Evolutionary conservation across 1,284 basidiomycete genomes (phyloP), one percentile per base, ranked within the genome.

Genomic region (Trichosporon sp.): DNA sequence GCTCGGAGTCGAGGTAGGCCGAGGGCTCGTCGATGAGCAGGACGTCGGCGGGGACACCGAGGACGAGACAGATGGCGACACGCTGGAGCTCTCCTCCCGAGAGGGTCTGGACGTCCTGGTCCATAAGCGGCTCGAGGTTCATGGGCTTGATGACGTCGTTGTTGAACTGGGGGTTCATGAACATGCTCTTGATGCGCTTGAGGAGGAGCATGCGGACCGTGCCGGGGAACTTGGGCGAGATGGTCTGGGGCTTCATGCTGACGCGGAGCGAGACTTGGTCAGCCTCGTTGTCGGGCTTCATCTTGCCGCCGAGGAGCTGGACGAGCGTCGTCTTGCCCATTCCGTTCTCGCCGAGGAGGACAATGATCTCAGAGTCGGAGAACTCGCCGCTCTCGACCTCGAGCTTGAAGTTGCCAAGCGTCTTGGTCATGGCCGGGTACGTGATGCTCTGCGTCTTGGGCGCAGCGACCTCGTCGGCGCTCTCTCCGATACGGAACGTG

Each of bases 251-350:
- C 82, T 98, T 98, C 76, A 97, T 85, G 34, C 92, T 95, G 13
- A 97, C 92, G 7, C 87, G 68, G 67, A 87, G 85, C 81, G 89
- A 87, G 37, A 80, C 68, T 79, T 89, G 90, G 79, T 91, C 89
- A 32, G 87, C 85, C 79, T 89, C 88, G 66, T 86, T 81, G 81
- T 98, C 95, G 8, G 95, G 93, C 23, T 85, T 86, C 69, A 93
- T 88, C 75, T 83, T 84, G 58, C 94, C 95, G 8, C 92, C 92
- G 62, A 98, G 85, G 61, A 98, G 83, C 69, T 93, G 89, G 65
- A 98, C 91, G 77, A 98, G 91, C 0, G 94, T 98, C 57, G 95
- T 96, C 85, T 98, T 98, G 56, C 94, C 94, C 10, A 92, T 98
- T 61, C 94, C 94, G 80, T 98, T 98, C 85, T 98, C 94, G 66